Percentiles rank a stretch among this genome's conserved stretches.
phyloP scores from a whole-genome alignment of 768 basidiomycete genomes.

The Trametes meyenii region DNA sequence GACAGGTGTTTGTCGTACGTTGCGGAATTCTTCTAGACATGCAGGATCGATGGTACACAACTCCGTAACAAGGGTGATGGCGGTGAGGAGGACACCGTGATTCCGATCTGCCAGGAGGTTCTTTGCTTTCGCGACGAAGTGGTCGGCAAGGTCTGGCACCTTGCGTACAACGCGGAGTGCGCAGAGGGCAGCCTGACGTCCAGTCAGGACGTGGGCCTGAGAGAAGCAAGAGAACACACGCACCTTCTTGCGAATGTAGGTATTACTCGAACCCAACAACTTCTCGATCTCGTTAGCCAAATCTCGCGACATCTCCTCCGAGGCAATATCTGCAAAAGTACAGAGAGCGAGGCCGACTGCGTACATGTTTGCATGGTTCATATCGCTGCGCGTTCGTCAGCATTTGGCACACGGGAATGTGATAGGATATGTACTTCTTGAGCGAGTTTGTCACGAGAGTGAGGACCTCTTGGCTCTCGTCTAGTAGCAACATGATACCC shows the following conservation, averaged over 20 bases:
- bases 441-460: slow-evolving; percentile 97
- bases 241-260: slow-evolving; percentile 99
- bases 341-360: slow-evolving; percentile 96
- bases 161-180: slow-evolving; percentile 93
- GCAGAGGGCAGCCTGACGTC: slow-evolving; percentile 84
- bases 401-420: neutral
- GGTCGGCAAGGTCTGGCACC: slow-evolving; percentile 94
- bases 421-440: slow-evolving; percentile 75
- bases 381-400: slow-evolving; percentile 64
- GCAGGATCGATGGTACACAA: slow-evolving; percentile 83
- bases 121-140: slow-evolving; percentile 87
- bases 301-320: slow-evolving; percentile 99
- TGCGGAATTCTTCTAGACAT: slow-evolving; percentile 84
- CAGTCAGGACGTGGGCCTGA: neutral
- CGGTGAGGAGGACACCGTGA: slow-evolving; percentile 93
- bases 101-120: slow-evolving; percentile 93
- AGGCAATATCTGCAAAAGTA: slow-evolving; percentile 98
- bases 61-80: slow-evolving; percentile 92
- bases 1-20: slow-evolving; percentile 51
- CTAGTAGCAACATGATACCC: slow-evolving; percentile 95
- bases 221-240: slow-evolving; percentile 13
- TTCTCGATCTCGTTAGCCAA: slow-evolving; percentile 98
- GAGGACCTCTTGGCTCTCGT: slow-evolving; percentile 97
- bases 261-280: slow-evolving; percentile 93
- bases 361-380: slow-evolving; percentile 99